A percentile compares a stretch with the other conserved stretches of the same genome.
Evolutionary conservation across 495 filamentous ascomycete species (phyloP).

Genomic region (Penicillium lagena): DNA sequence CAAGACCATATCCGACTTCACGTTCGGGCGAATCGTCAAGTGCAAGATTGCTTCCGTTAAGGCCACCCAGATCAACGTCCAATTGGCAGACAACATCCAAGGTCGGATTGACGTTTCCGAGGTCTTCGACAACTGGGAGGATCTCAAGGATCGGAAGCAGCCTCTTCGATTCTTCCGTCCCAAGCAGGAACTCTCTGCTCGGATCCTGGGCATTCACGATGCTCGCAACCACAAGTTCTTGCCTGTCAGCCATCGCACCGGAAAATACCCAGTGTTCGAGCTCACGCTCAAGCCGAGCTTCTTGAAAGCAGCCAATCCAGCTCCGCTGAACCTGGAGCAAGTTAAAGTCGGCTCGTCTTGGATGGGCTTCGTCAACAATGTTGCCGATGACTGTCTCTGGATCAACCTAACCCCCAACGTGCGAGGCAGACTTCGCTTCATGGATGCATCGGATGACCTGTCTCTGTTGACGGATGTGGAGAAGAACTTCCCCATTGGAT

Average conservation of each 20-base stretch:
- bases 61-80: conserved; percentile 85
- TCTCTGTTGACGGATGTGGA: conserved; percentile 66
- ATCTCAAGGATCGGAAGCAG: conserved; percentile 72
- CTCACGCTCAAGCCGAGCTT: conserved; percentile 76
- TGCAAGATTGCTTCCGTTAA: conserved; percentile 75
- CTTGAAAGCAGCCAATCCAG: conserved; percentile 46
- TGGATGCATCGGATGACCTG: conserved; percentile 83
- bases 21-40: conserved; percentile 69
- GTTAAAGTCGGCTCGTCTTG: conserved; percentile 62
- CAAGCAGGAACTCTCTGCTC: conserved; percentile 65
- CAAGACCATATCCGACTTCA: conserved; percentile 60
- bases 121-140: conserved; percentile 78
- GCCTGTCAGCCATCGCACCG: conserved; percentile 76
- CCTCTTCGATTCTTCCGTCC: conserved; percentile 66
- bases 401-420: conserved; percentile 88
- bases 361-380: conserved; percentile 85
- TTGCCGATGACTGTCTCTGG: conserved; percentile 72
- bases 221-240: conserved; percentile 86
- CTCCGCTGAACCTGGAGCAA: conserved; percentile 64
- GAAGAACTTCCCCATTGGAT: conserved; percentile 84
- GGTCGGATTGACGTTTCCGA: conserved; percentile 89
- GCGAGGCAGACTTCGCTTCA: conserved; percentile 68
- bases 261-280: conserved; percentile 76
- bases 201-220: conserved; percentile 83
- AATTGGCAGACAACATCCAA: conserved; percentile 81